These are phyloP conservation scores for Entomophthora muscae DNA, from an alignment of 371 early-diverging fungal genomes.

Conservation along the genomic window DNA sequence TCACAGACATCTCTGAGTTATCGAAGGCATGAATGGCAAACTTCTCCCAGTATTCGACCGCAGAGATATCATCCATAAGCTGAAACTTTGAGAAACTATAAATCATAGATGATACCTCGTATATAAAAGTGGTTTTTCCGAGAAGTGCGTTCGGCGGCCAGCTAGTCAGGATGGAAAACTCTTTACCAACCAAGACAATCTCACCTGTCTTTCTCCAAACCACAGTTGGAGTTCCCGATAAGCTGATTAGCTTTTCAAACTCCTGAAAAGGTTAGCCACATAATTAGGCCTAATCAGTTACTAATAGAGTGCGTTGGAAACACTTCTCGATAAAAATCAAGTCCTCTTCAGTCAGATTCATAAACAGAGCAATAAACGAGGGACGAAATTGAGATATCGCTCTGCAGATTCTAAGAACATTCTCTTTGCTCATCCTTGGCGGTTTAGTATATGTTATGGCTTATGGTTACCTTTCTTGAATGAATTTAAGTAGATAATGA, in stretches of 20 bases:
- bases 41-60: conserved; percentile 83
- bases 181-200: conserved; percentile 77
- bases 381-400: conserved; percentile 78
- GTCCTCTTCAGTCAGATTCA: conserved; percentile 80
- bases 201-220: conserved; percentile 89
- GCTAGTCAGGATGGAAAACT: conserved; percentile 70
- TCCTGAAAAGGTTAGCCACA: conserved; percentile 27
- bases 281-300: conserved; percentile 14
- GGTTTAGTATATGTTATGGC: background rate
- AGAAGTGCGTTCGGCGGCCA: conserved; percentile 65
- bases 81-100: conserved; percentile 17
- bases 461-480: conserved; percentile 44
- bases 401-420: conserved; percentile 68
- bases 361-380: conserved; percentile 71
- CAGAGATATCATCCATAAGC: conserved; percentile 77
- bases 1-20: conserved; percentile 62
- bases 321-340: conserved; percentile 86
- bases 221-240: conserved; percentile 88
- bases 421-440: conserved; percentile 59
- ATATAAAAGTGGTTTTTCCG: conserved; percentile 52
- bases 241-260: conserved; percentile 73
- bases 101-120: conserved; percentile 28
- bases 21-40: conserved; percentile 80
- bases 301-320: conserved; percentile 67
- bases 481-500: conserved; percentile 59